phyloP scores from a whole-genome alignment of 148 eudicot species.

The Polygonum maritimum region DNA sequence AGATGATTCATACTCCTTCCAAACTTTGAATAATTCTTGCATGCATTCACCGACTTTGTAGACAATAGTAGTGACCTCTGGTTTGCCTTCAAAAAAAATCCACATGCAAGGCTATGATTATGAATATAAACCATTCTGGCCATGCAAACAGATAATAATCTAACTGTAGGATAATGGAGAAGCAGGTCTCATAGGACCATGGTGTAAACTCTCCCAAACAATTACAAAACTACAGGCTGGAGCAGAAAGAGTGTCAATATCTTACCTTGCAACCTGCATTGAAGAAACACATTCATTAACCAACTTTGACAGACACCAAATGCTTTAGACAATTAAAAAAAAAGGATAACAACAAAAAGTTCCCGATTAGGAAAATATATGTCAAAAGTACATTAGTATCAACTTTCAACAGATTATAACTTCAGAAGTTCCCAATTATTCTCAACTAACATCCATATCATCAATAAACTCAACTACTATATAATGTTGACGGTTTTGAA shows the following conservation, averaged over 20 bases:
- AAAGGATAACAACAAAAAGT: not conserved
- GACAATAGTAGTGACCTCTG: conserved; percentile 54
- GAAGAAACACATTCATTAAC: conserved; percentile 8
- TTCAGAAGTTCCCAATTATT: not conserved
- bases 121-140: not conserved
- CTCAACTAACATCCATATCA: not conserved
- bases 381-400: not conserved
- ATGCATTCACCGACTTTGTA: conserved; percentile 89
- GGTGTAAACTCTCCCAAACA: not conserved
- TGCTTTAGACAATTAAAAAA: not conserved
- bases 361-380: not conserved
- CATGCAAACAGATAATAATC: not conserved
- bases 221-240: not conserved
- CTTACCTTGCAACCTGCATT: conserved; percentile 79
- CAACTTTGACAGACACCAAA: not conserved
- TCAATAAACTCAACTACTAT: not conserved
- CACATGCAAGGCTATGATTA: not conserved
- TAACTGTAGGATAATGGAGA: not conserved
- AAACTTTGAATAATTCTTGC: conserved; percentile 79
- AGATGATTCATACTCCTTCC: conserved; percentile 72
- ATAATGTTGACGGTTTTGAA: not conserved
- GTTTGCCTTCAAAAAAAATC: conserved; percentile 43
- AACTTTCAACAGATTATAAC: not conserved
- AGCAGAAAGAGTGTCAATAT: conserved; percentile 7
- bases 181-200: not conserved